Evolutionary conservation across 129 eudicot species (phyloP), one percentile per base, ranked within the genome.

Genomic region (Rutidosis leptorrhynchoides): DNA sequence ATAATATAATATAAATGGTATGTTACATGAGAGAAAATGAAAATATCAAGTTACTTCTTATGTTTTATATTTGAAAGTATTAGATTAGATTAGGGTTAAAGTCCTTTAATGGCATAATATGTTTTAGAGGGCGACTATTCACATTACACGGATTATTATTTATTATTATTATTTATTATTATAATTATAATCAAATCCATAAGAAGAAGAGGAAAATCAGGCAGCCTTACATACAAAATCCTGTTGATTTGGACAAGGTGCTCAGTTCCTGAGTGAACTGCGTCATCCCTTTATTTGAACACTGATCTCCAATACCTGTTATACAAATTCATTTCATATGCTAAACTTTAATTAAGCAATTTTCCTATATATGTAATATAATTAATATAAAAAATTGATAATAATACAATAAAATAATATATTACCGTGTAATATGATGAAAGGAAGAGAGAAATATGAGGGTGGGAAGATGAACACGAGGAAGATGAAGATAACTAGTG

Each of bases 351-450:
- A n/a, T n/a, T n/a, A n/a, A n/a, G n/a, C n/a, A n/a, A n/a, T n/a
- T n/a, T n/a, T n/a, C n/a, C n/a, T n/a, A n/a, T n/a, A n/a, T n/a
- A n/a, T n/a, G n/a, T n/a, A 30, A 3, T 30, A 2, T 30, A 4
- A 30, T 30, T 30, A 30, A 19, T 17, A 48, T 1, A 7, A 7
- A 10, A 6, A 11, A 8, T 16, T 15, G 10, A n/a, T 15, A 17
- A 7, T 7, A 20, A 20, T 28, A 8, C 0, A 12, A 16, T 15
- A 45, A 2, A 15, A 35, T 35, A 48, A 7, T 25, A 9, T 6
- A 24, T 55, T 84, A 91, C 98, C 98, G 65, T 92, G 96, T 65
- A 92, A 90, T 62, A 88, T 85, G 24, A 92, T 92, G 79, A 92
- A 91, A 57, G 98, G 98, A 61, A 88, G 63, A n/a, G 88, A 77